Evolutionary conservation across 139 green algal genomes (phyloP).

Genomic region (Closterium sp.): DNA sequence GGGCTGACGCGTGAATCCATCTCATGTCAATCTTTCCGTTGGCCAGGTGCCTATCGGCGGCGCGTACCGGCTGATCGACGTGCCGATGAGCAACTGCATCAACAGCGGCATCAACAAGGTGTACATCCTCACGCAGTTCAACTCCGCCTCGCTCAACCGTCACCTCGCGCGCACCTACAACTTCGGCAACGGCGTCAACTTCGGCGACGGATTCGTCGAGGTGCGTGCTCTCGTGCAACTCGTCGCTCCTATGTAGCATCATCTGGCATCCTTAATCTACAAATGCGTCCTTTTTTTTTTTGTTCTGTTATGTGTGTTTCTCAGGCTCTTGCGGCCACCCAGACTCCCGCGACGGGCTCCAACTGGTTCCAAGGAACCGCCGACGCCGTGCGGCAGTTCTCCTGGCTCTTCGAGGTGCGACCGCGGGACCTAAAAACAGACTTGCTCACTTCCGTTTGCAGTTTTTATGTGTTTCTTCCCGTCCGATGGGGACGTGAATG

Average conservation of each 20-base stretch:
- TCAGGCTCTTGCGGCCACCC: slow-evolving; percentile 82
- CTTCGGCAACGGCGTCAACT: slow-evolving; percentile 72
- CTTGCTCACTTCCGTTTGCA: too few species aligned
- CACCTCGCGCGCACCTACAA: slow-evolving; percentile 97
- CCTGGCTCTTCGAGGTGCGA: slow-evolving; percentile 70
- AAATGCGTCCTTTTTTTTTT: background rate
- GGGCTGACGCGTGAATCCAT: background rate
- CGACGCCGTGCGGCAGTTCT: slow-evolving; percentile 96
- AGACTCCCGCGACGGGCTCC: slow-evolving; percentile 67
- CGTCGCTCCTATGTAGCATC: background rate
- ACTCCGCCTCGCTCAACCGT: slow-evolving; percentile 97
- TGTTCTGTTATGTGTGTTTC: background rate
- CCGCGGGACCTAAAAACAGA: too few species aligned
- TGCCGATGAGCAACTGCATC: slow-evolving; percentile 99
- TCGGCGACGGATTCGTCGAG: slow-evolving; percentile 62
- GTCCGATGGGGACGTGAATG: background rate
- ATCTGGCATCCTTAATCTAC: background rate
- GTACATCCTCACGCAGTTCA: slow-evolving; percentile 96
- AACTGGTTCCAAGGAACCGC: slow-evolving; percentile 95
- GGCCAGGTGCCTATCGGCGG: slow-evolving; percentile 93
- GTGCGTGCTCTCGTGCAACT: background rate
- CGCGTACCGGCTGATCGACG: slow-evolving; percentile 97
- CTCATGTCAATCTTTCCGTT: background rate
- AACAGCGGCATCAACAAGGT: slow-evolving; percentile 98
- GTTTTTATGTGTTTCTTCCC: background rate